These are phyloP conservation scores for Kuraishia capsulata DNA, from an alignment of 805 yeast genomes.

Conservation along the genomic window DNA sequence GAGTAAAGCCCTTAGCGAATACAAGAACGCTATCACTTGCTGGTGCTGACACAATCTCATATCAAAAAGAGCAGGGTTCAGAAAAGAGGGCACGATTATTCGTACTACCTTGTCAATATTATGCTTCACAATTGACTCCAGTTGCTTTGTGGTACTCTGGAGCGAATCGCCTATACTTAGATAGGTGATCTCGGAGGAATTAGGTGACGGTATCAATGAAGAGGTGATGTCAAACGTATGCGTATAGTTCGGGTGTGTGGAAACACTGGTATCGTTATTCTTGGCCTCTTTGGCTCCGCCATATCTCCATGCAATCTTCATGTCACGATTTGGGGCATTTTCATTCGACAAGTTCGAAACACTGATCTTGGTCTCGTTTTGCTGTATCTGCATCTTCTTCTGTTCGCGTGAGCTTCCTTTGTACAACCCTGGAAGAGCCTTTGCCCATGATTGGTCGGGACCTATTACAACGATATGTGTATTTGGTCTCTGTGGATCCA, in stretches of 20 bases:
- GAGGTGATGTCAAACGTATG: conserved; percentile 74
- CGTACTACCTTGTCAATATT: conserved; percentile 45
- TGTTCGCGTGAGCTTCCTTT: conserved; percentile 60
- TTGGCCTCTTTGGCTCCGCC: conserved; percentile 31
- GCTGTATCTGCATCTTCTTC: conserved; percentile 47
- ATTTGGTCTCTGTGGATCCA: conserved; percentile 28
- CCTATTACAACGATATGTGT: conserved; percentile 64
- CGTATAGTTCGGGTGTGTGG: conserved; percentile 42
- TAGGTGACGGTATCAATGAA: conserved; percentile 58
- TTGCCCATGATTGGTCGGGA: conserved; percentile 46
- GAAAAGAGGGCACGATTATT: conserved; percentile 63
- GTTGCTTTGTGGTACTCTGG: conserved; percentile 24
- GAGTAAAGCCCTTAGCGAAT: conserved; percentile 44
- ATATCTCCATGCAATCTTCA: conserved; percentile 94
- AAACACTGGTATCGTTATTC: conserved; percentile 12
- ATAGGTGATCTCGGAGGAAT: conserved; percentile 48
- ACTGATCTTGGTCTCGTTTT: conserved; percentile 53
- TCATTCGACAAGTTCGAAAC: conserved; percentile 53
- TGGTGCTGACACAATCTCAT: conserved; percentile 36
- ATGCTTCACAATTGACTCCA: conserved; percentile 33
- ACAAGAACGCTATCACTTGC: conserved; percentile 51
- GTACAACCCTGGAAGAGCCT: conserved; percentile 69
- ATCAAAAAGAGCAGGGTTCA: conserved; percentile 69
- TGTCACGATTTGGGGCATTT: conserved; percentile 26
- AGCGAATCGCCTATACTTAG: conserved; percentile 27